Base-by-base conservation (phyloP, 202 grass and related monocot species). In the Hordeum pubiflorum region DNA sequence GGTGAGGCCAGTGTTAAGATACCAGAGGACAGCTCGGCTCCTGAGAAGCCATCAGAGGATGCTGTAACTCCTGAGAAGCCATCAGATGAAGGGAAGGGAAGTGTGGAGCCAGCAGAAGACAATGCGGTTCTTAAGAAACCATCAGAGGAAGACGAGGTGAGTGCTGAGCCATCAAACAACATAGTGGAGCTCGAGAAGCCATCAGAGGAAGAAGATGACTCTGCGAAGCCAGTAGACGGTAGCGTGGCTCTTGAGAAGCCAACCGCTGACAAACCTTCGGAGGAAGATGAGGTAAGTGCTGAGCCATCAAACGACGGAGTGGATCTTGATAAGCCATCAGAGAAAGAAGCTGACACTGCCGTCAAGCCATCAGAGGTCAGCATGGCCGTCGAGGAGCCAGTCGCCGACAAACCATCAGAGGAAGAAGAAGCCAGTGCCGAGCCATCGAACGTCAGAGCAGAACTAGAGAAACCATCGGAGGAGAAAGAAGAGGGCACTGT, bases 261-360 rank as follows among this genome's bases (percentile, higher is more conserved):
- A 71, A 11, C 0, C 34, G 0, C 64, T 0, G 34, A 68, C 34
- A 68, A 85, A 41, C 27, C 27, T 18, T 54, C 9, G 0, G 74
- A 86, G 50, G 58, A 82, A 59, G 38, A 24, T 0, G 8, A 63
- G 44, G 34, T 29, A 17, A 55, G 44, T 12, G 27, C 27, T 20
- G 46, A 73, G 27, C 24, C 9, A 73, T 31, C 69, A 33, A 1
- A 54, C 1, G 26, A 73, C 44, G 32, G 4, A 0, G 1, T 0
- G 44, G 43, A 5, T n/a, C 43, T 80, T 63, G 75, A 69, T 36
- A 79, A 75, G 65, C 83, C 78, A 55, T 76, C 27, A 58, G 26
- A 82, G 27, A 73, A 48, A 69, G 11, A 69, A 43, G 10, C 1
- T 69, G 66, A 43, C 43, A 46, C 43, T 22, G 22, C 10, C 39